Percentiles rank a stretch among this genome's conserved stretches.
These are phyloP conservation scores for Neocucurbitaria cava DNA, from an alignment of 2,329 filamentous ascomycete species.

Conservation along the genomic window DNA sequence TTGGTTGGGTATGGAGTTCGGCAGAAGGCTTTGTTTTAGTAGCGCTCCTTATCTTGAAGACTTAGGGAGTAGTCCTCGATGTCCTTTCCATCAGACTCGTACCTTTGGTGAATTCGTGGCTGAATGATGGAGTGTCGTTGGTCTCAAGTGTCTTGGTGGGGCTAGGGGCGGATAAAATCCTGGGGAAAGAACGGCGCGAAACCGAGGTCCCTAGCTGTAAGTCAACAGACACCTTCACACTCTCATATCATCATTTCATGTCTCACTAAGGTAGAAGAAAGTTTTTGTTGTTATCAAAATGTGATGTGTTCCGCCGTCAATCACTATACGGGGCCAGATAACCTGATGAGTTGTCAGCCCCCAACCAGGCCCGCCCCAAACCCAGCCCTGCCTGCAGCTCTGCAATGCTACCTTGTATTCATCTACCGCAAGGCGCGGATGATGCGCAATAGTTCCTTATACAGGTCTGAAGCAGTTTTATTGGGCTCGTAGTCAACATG, in stretches of 20 bases:
- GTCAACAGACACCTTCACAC: neutral
- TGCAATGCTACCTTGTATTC: neutral
- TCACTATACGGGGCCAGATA: neutral
- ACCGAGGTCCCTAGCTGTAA: neutral
- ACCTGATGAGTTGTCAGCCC: neutral
- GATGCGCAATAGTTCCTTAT: neutral
- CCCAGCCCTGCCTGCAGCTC: neutral
- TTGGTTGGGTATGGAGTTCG: neutral
- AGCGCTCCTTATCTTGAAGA: neutral
- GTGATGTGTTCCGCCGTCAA: too few relatives aligned
- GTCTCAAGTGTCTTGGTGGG: neutral
- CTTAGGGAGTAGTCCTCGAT: too few relatives aligned
- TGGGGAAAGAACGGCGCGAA: neutral
- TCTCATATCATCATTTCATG: neutral
- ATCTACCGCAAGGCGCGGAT: neutral
- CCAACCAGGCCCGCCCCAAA: neutral
- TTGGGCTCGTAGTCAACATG: slow-evolving; percentile 14
- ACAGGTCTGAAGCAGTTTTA: neutral
- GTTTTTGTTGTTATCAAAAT: neutral
- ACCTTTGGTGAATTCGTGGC: neutral
- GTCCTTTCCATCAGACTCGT: too few relatives aligned
- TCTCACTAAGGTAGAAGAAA: neutral
- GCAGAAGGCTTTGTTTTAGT: neutral
- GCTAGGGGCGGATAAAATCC: neutral
- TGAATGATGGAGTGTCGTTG: neutral